Evolutionary conservation across 768 basidiomycete genomes (phyloP).

Genomic region (Pleurotus giganteus): DNA sequence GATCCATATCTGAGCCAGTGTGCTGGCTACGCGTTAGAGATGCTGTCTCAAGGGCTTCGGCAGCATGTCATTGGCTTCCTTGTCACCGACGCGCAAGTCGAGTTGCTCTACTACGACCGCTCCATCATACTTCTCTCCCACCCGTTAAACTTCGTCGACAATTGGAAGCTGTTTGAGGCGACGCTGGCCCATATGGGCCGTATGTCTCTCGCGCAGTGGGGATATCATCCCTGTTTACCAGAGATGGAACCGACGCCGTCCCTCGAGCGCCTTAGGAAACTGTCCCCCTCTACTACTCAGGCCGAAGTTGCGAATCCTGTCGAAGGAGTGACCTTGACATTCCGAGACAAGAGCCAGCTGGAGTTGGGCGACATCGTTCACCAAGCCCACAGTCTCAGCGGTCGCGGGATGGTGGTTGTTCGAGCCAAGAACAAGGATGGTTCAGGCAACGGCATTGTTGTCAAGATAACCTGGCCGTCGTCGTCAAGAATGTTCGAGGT

Average conservation of each 20-base stretch:
- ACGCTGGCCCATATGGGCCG: neutral
- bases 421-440: neutral
- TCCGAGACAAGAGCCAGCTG: neutral
- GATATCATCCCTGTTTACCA: neutral
- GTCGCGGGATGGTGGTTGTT: neutral
- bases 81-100: slow-evolving; percentile 14
- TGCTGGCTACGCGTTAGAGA: slow-evolving; percentile 23
- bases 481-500: neutral
- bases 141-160: slow-evolving; percentile 11
- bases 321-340: neutral
- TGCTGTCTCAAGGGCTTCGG: slow-evolving; percentile 20
- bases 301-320: neutral
- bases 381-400: neutral
- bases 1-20: slow-evolving; percentile 15
- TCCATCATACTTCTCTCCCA: slow-evolving; percentile 16
- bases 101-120: slow-evolving; percentile 18
- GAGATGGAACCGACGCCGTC: neutral
- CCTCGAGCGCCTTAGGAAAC: neutral
- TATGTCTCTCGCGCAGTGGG: neutral
- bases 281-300: too few relatives aligned
- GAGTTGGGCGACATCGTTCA: neutral
- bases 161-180: slow-evolving; percentile 5
- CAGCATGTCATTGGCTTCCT: slow-evolving; percentile 17
- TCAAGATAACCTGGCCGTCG: neutral
- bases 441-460: neutral